Evolutionary conservation across 2,329 filamentous ascomycete species (phyloP).

Genomic region (Colletotrichum liaoningense): DNA sequence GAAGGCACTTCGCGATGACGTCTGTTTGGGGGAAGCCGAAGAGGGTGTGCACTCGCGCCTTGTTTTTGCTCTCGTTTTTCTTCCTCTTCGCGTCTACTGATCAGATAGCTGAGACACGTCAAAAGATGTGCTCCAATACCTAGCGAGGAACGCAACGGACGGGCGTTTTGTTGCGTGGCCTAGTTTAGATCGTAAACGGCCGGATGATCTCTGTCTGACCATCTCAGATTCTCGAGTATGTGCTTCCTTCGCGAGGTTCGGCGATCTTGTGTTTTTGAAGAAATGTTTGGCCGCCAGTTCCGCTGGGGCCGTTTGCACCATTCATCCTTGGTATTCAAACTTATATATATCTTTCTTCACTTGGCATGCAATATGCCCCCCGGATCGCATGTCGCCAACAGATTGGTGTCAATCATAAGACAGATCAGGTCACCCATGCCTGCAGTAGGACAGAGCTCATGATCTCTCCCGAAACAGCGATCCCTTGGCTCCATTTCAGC

Average conservation of each 20-base stretch:
- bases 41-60: conserved; percentile 25
- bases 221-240: neutral
- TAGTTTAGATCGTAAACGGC: neutral
- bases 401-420: neutral
- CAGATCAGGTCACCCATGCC: conserved; percentile 28
- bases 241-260: neutral
- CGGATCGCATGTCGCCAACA: neutral
- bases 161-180: neutral
- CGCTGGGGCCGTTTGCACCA: neutral
- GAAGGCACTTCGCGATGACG: conserved; percentile 28
- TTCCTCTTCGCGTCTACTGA: neutral
- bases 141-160: neutral
- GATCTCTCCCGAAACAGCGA: neutral
- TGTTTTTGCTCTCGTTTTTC: neutral
- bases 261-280: neutral
- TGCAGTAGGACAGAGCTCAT: conserved; percentile 10
- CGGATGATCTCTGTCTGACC: neutral
- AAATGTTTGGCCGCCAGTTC: neutral
- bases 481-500: neutral
- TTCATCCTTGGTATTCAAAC: neutral
- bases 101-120: neutral
- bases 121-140: neutral
- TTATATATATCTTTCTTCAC: neutral
- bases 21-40: conserved; percentile 2
- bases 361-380: neutral